Base-by-base conservation (phyloP, 2,329 filamentous ascomycete genomes). In the Fusarium keratoplasticum region DNA sequence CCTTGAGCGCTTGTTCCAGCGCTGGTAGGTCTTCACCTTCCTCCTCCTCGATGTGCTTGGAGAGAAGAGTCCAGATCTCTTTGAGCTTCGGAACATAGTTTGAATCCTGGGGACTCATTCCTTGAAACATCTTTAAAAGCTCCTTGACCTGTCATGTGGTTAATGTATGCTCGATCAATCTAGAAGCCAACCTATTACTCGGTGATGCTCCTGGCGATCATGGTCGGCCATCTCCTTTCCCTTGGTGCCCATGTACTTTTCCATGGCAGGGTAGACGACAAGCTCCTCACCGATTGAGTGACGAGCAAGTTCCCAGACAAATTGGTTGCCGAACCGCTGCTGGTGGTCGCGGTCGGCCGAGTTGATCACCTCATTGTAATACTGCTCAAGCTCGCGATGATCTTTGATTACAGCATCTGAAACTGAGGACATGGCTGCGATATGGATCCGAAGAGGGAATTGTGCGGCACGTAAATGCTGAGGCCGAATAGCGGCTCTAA, bases 251-350 rank as follows among this genome's bases (percentile, higher is more conserved):
- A 89, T 71, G 63, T 87, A 78, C 66, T 86, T 84, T 74, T 89
- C 86, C 20, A 90, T 81, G 2, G 86, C 87, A 0, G 89, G 88
- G 69, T 90, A 89, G 1, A 90, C 81, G 11, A 90, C 81, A 0
- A 88, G 75, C 71, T 88, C 86, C 68, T 88, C 86, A 8, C 81
- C 81, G n/a, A 88, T 80, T 0, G 84, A 85, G 73, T 87, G 86
- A 3, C 86, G 82, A 1, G 86, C 84, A 0, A 88, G 77, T 60
- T 87, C 85, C 87, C 86, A 88, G 1, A 82, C 80, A 60, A 88
- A 87, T 50, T 84, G 82, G 52, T 88, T 88, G 10, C 83, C 82
- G 68, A 82, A 87, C 22, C 81, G 81, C n/a, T 77, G 74, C 72
- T 83, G 80, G 8, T 84, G 80, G 31, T 86, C 82, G 6, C 79